Base-by-base conservation (phyloP, 2,329 filamentous ascomycete genomes). In the Talaromyces sp. region DNA sequence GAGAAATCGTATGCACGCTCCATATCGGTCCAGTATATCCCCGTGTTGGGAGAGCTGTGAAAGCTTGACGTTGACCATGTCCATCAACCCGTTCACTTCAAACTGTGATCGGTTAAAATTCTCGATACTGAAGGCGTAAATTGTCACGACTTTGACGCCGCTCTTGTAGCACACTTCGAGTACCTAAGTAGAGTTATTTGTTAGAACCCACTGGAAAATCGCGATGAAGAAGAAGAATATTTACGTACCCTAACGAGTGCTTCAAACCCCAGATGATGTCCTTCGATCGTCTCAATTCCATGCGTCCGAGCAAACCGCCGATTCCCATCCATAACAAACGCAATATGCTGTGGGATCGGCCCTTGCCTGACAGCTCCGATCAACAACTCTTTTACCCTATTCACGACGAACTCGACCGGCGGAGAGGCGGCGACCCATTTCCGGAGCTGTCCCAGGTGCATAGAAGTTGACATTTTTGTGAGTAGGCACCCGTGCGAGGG, bases 251-350 rank as follows among this genome's bases (percentile, higher is more conserved):
- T 87, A 56, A 94, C 95, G 64, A 99, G 82, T 33, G 95, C 93
- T 79, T 99, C 95, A 70, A 98, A 99, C 2, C 95, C 95, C 68
- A 96, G 81, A 73, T 96, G 93, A 75, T 99, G 95, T 28, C 95
- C 95, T 77, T 99, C 94, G 36, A 98, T 88, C 0, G 93, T 96
- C 80, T 99, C 95, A 74, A 99, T 96, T 66, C 94, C 88, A 78
- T 95, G 92, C 65, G 84, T 90, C 64, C 91, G 85, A 14, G 95
- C 95, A 79, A 96, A 99, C 53, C 95, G 89, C 70, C 95, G 83
- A 78, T 99, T 99, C 61, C 95, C 95, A 75, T 99, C 95, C 95
- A 99, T 99, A 69, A 97, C 94, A 73, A 99, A 99, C n/a, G 95
- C 95, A 64, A 99, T 87, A 85, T 99, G 95, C 71, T 92, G 88